phyloP scores from a whole-genome alignment of 768 basidiomycete species.

The Amanita exitialis region DNA sequence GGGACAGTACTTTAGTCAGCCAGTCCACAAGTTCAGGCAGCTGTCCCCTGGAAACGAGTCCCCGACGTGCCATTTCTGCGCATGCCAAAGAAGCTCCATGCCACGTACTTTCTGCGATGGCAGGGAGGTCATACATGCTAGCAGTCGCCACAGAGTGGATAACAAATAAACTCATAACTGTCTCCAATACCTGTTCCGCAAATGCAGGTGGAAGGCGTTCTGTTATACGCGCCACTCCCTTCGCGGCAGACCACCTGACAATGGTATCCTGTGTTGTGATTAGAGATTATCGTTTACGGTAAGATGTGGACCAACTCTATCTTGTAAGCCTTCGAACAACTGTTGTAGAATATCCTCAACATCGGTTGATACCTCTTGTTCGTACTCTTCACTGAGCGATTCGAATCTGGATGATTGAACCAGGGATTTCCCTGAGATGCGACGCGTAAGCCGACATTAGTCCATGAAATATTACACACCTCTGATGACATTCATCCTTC shows the following conservation, averaged over 20 bases:
- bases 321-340: constrained; percentile 64
- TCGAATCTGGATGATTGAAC: background rate
- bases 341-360: constrained; percentile 68
- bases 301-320: constrained; percentile 46
- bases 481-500: background rate
- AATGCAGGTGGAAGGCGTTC: constrained; percentile 73
- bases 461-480: background rate
- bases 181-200: constrained; percentile 73
- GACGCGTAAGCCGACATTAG: background rate
- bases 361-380: constrained; percentile 66
- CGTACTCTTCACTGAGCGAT: constrained; percentile 20
- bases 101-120: constrained; percentile 82
- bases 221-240: constrained; percentile 79
- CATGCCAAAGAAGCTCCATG: constrained; percentile 90
- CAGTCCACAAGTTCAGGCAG: constrained; percentile 64
- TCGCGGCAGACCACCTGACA: constrained; percentile 92
- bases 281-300: constrained; percentile 5
- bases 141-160: constrained; percentile 62
- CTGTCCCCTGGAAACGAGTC: constrained; percentile 48
- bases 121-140: constrained; percentile 59
- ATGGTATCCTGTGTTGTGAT: constrained; percentile 64
- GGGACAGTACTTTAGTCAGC: constrained; percentile 58
- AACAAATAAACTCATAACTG: constrained; percentile 63
- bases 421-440: background rate
- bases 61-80: constrained; percentile 86